Evolutionary conservation across 1,139 yeast species (phyloP).

Genomic region (Candida buenavistaensis): DNA sequence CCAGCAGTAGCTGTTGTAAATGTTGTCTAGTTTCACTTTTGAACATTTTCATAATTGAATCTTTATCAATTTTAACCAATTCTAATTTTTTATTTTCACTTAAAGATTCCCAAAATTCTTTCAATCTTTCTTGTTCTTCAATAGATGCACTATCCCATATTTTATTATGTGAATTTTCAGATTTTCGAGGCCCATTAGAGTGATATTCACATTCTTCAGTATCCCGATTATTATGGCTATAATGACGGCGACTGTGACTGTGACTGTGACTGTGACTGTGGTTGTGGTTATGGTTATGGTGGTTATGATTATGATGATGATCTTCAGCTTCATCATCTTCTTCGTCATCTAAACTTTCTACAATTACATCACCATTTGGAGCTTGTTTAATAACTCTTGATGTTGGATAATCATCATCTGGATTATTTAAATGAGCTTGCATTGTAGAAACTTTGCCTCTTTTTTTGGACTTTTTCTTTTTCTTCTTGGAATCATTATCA

Average conservation of each 20-base stretch:
- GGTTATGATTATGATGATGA: slow-evolving; percentile 7
- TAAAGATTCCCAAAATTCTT: slow-evolving; percentile 70
- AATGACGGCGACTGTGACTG: slow-evolving; percentile 10
- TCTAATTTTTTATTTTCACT: slow-evolving; percentile 59
- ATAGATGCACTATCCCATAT: slow-evolving; percentile 60
- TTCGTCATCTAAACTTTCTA: slow-evolving; percentile 47
- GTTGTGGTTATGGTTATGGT: slow-evolving; percentile 16
- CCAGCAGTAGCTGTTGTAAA: slow-evolving; percentile 14
- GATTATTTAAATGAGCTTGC: slow-evolving; percentile 52
- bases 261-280: slow-evolving; percentile 17
- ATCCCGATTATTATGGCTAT: slow-evolving; percentile 7
- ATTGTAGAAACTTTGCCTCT: slow-evolving; percentile 20
- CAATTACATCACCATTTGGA: slow-evolving; percentile 73
- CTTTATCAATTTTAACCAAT: slow-evolving; percentile 67
- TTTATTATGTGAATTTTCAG: slow-evolving; percentile 23
- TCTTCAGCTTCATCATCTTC: slow-evolving; percentile 8
- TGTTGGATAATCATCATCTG: slow-evolving; percentile 66
- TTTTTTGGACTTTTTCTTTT: slow-evolving; percentile 37
- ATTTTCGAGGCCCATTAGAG: no score
- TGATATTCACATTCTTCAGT: slow-evolving; percentile 4
- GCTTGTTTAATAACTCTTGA: slow-evolving; percentile 73
- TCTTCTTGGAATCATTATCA: slow-evolving; percentile 23
- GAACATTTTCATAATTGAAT: slow-evolving; percentile 65
- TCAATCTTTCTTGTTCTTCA: slow-evolving; percentile 61
- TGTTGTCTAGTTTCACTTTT: slow-evolving; percentile 32